Conservation (phyloP, 129 eudicot species). For the Deinandra increscens region DNA sequence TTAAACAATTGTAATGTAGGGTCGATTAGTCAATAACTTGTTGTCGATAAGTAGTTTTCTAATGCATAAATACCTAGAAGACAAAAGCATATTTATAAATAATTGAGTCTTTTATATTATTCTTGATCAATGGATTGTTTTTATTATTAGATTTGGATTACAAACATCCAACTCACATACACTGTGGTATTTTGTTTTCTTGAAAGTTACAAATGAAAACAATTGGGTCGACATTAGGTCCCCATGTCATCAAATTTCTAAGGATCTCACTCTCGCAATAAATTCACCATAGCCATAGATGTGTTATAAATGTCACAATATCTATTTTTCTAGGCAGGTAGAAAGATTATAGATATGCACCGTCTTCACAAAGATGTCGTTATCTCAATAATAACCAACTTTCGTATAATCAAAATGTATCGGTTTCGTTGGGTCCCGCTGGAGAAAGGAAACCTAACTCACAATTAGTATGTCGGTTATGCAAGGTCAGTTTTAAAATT, state of each 20-base stretch:
- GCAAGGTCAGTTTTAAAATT: no score
- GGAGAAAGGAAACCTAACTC: background rate
- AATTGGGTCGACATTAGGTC: conserved; percentile 27
- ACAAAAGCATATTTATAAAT: background rate
- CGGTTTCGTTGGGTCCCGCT: background rate
- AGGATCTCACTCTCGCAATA: conserved; percentile 23
- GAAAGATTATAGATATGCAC: background rate
- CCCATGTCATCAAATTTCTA: conserved; percentile 31
- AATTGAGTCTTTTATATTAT: background rate
- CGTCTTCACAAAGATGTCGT: background rate
- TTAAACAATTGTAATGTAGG: no score
- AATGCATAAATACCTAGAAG: background rate
- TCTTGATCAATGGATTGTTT: background rate
- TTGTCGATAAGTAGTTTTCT: background rate
- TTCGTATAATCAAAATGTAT: background rate
- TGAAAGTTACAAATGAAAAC: conserved; percentile 20
- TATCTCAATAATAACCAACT: background rate
- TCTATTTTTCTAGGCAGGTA: background rate
- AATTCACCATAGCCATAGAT: conserved; percentile 21
- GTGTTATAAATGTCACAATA: conserved; percentile 14
- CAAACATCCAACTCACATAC: conserved; percentile 14
- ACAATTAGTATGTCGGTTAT: background rate
- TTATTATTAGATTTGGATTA: conserved; percentile 14
- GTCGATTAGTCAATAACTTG: no score
- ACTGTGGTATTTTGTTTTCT: conserved; percentile 21